Percentiles rank a stretch among this genome's conserved stretches.
Evolutionary conservation across 179 eudicot species (phyloP).

Genomic region (Carnegiea gigantea): DNA sequence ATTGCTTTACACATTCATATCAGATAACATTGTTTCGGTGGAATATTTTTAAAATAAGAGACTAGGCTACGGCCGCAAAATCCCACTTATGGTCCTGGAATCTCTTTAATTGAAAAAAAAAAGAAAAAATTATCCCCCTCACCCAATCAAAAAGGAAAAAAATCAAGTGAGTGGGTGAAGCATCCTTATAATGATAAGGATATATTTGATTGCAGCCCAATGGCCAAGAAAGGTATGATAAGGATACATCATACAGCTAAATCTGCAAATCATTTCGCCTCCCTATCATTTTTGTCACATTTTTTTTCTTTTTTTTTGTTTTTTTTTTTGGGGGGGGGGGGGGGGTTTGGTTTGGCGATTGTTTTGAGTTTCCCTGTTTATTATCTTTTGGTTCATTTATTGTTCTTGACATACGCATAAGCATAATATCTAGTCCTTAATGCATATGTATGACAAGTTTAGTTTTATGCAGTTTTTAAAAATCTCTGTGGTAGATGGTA

Average conservation of each 20-base stretch:
- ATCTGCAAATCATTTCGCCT: too few species aligned
- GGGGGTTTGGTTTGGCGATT: not conserved
- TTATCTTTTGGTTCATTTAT: not conserved
- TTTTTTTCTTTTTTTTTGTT: not conserved
- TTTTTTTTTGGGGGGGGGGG: not conserved
- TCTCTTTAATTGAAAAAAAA: slow-evolving; percentile 2
- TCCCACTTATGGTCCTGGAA: slow-evolving; percentile 10
- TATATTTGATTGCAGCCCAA: not conserved
- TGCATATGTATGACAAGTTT: not conserved
- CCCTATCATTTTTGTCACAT: not conserved
- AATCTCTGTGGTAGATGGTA: not conserved
- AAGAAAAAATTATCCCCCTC: not conserved
- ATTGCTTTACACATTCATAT: not conserved
- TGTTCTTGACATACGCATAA: not conserved
- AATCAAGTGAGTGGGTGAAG: not conserved
- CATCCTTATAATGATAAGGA: not conserved
- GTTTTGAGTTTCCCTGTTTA: not conserved
- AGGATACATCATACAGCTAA: not conserved
- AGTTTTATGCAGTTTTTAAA: not conserved
- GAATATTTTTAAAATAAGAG: not conserved
- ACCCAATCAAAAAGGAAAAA: not conserved
- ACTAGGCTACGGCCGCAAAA: not conserved
- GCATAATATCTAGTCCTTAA: not conserved
- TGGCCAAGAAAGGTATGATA: not conserved
- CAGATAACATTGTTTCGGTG: not conserved